Percentiles rank a stretch among this genome's conserved stretches.
Evolutionary conservation across 352 stramenopile species (phyloP).

Genomic region (Pythium brachiatum): DNA sequence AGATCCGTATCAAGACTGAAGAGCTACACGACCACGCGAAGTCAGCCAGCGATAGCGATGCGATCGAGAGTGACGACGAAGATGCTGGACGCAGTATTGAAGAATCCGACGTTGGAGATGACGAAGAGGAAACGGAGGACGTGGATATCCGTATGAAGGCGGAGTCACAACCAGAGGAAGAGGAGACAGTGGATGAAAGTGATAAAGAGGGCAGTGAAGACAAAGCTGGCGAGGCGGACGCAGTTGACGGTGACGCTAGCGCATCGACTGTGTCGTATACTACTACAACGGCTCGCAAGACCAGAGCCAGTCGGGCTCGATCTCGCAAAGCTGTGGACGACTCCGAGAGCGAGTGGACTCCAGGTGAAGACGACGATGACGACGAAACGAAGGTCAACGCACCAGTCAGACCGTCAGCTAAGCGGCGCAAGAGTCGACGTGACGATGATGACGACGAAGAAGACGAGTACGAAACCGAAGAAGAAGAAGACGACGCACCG

Average conservation of each 20-base stretch:
- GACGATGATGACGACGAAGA: conserved; percentile 2
- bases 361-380: conserved; percentile 7
- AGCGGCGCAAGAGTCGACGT: not conserved
- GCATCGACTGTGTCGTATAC: not conserved
- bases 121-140: not conserved
- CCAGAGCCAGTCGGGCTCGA: not conserved
- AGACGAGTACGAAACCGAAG: conserved; percentile 1
- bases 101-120: not conserved
- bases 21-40: not conserved
- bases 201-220: conserved; percentile 7
- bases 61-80: not conserved
- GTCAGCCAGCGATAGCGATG: not conserved
- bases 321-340: not conserved
- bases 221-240: not conserved
- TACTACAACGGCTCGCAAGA: not conserved
- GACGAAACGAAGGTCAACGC: conserved; percentile 14
- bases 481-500: conserved; percentile 17
- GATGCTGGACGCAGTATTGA: not conserved
- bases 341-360: not conserved
- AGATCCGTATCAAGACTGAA: conserved; percentile 6
- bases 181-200: conserved; percentile 1
- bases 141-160: conserved; percentile 1
- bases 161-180: not conserved
- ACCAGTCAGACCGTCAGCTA: not conserved
- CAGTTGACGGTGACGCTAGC: not conserved